These are phyloP conservation scores for Beauveria varroae DNA, from an alignment of 2,329 filamentous ascomycete genomes.

Conservation along the genomic window DNA sequence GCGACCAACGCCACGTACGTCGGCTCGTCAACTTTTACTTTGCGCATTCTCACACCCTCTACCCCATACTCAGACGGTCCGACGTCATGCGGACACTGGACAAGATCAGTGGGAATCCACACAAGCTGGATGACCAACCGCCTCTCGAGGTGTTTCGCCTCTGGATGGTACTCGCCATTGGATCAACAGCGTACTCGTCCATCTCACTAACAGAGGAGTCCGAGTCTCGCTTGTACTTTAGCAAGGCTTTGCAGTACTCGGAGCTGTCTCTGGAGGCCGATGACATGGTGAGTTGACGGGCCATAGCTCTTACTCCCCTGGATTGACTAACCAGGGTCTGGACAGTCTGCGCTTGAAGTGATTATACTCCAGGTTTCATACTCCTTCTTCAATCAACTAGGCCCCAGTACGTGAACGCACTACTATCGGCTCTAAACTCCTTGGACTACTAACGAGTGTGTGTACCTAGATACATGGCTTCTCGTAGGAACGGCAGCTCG, in stretches of 20 bases:
- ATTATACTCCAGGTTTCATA: slow-evolving; percentile 40
- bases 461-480: slow-evolving; percentile 35
- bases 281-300: slow-evolving; percentile 26
- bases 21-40: slow-evolving; percentile 35
- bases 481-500: slow-evolving; percentile 36
- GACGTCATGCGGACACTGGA: slow-evolving; percentile 28
- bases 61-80: slow-evolving; percentile 30
- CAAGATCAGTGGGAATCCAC: slow-evolving; percentile 21
- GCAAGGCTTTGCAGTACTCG: slow-evolving; percentile 34
- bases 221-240: slow-evolving; percentile 34
- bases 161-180: slow-evolving; percentile 43
- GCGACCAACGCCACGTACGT: not conserved
- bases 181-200: slow-evolving; percentile 36
- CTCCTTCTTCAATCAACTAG: slow-evolving; percentile 40
- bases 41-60: slow-evolving; percentile 38
- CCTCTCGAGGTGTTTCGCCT: slow-evolving; percentile 29
- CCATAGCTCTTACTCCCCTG: no score
- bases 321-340: no score
- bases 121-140: slow-evolving; percentile 22
- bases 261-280: slow-evolving; percentile 29
- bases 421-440: not conserved
- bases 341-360: slow-evolving; percentile 33
- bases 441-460: no score
- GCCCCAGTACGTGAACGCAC: slow-evolving; percentile 29
- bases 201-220: slow-evolving; percentile 35